phyloP scores from a whole-genome alignment of 805 yeast species.

The Saccharomycopsis sp. region DNA sequence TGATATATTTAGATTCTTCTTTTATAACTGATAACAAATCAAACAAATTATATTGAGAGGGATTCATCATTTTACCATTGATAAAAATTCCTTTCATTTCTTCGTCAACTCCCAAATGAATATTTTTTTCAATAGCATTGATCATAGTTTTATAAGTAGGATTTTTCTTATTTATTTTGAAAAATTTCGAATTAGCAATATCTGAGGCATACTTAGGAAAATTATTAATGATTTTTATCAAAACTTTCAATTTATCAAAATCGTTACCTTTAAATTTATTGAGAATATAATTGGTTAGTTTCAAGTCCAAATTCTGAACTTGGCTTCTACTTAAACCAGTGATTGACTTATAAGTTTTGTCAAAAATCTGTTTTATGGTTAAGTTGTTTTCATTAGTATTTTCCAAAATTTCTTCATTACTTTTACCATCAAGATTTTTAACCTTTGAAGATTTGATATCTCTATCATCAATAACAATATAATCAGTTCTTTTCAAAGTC shows the following conservation, averaged over 20 bases:
- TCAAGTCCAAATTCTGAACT: conserved; percentile 29
- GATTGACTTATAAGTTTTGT: conserved; percentile 24
- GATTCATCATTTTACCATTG: conserved; percentile 58
- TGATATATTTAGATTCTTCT: conserved; percentile 26
- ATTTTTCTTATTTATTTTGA: conserved; percentile 13
- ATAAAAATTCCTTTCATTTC: conserved; percentile 43
- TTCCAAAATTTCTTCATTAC: conserved; percentile 21
- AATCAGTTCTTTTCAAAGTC: conserved; percentile 55
- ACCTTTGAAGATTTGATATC: conserved; percentile 24
- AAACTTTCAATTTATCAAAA: conserved; percentile 27
- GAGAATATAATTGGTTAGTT: conserved; percentile 27
- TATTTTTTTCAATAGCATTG: conserved; percentile 25
- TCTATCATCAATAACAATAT: conserved; percentile 54
- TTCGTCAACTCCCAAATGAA: conserved; percentile 28
- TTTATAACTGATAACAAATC: conserved; percentile 31
- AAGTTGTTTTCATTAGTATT: conserved; percentile 1
- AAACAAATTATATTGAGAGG: conserved; percentile 33
- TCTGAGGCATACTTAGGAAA: conserved; percentile 44
- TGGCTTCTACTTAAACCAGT: conserved; percentile 25
- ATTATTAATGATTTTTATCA: conserved; percentile 34
- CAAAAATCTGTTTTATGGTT: conserved; percentile 17
- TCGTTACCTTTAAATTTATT: conserved; percentile 12
- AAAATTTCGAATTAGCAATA: conserved; percentile 23
- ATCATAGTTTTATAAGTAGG: conserved; percentile 21
- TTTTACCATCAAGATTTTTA: conserved; percentile 20